Conservation (phyloP, 345 rosid genomes). For the Hibiscus trionum region DNA sequence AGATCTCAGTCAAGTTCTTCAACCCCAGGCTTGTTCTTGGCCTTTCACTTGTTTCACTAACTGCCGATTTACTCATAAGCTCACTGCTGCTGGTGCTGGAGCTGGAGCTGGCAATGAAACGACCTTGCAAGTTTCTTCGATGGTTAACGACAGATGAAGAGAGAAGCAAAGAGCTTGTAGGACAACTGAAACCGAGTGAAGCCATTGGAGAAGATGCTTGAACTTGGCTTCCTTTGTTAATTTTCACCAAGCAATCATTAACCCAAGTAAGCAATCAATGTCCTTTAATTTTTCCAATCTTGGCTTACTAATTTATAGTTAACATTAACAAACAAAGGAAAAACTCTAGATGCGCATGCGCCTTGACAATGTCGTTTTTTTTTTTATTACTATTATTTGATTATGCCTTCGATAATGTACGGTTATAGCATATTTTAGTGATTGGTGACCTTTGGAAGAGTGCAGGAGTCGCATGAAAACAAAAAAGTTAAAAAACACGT, state of each 20-base stretch:
- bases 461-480: not conserved
- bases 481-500: not conserved
- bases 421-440: not conserved
- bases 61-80: conserved; percentile 3
- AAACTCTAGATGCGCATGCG: too few species aligned
- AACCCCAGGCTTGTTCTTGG: conserved; percentile 26
- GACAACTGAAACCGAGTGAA: conserved; percentile 4
- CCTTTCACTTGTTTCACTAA: not conserved
- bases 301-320: not conserved
- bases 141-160: not conserved
- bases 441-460: not conserved
- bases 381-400: not conserved
- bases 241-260: not conserved
- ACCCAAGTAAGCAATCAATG: not conserved
- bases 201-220: conserved; percentile 17
- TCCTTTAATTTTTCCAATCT: not conserved
- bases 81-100: not conserved
- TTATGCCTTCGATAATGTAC: not conserved
- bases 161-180: not conserved
- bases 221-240: not conserved
- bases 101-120: not conserved
- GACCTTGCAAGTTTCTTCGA: not conserved
- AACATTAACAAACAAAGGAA: too few species aligned
- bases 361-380: not conserved
- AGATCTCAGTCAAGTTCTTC: conserved; percentile 34